Evolutionary conservation across 2,329 filamentous ascomycete species (phyloP).

Genomic region (Lasiodiplodia sp.): DNA sequence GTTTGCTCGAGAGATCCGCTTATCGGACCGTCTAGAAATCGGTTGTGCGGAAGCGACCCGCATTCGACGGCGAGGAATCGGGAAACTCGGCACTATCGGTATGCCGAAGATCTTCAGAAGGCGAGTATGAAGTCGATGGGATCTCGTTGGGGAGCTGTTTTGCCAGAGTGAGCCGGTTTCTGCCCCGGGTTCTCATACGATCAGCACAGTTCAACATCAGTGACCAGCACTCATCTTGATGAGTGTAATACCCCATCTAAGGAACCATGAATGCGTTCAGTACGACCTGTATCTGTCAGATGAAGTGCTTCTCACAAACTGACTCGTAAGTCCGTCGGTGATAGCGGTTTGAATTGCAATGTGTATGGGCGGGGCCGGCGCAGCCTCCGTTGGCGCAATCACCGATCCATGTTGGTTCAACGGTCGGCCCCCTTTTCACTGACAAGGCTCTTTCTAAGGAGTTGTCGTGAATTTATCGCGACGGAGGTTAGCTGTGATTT

Average conservation of each 20-base stretch:
- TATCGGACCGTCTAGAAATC: neutral
- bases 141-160: neutral
- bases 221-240: neutral
- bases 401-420: neutral
- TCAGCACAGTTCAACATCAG: neutral
- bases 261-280: neutral
- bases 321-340: neutral
- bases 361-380: neutral
- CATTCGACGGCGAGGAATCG: neutral
- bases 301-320: neutral
- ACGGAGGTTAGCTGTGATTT: slow-evolving; percentile 2
- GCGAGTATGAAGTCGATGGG: neutral
- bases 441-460: neutral
- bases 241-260: neutral
- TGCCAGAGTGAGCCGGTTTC: neutral
- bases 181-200: neutral
- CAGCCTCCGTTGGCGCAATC: neutral
- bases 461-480: neutral
- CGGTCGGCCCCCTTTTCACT: neutral
- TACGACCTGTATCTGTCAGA: neutral
- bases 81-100: neutral
- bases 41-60: neutral
- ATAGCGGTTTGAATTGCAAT: neutral
- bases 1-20: neutral
- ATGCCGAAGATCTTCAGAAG: neutral